Evolutionary conservation across 148 eudicot genomes (phyloP).

Genomic region (Talinum fruticosum): DNA sequence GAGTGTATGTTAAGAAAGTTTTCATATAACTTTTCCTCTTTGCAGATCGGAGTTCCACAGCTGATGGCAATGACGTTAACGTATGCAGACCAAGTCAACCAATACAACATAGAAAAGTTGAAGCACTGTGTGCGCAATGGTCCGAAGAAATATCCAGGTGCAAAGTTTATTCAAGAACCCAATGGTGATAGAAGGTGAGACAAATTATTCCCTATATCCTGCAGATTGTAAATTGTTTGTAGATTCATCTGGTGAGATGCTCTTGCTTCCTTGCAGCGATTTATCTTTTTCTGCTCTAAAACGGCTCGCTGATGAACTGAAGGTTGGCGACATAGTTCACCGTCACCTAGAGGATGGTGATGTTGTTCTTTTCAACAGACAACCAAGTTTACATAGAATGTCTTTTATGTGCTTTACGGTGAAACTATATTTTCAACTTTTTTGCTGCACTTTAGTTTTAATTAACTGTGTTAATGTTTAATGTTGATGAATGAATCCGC

Average conservation of each 20-base stretch:
- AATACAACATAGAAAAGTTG: conserved; percentile 86
- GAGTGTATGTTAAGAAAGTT: neutral
- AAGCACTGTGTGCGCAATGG: conserved; percentile 91
- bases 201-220: neutral
- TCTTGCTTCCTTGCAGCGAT: conserved; percentile 51
- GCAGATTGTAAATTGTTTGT: neutral
- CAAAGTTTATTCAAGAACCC: conserved; percentile 56
- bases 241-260: conserved; percentile 11
- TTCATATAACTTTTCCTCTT: neutral
- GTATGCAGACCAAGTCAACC: conserved; percentile 84
- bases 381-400: conserved; percentile 99
- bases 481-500: conserved; percentile 21
- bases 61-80: conserved; percentile 82
- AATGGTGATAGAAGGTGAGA: conserved; percentile 69
- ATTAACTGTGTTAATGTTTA: neutral
- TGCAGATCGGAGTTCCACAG: conserved; percentile 86
- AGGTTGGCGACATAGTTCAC: conserved; percentile 74
- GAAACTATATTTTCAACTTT: conserved; percentile 10
- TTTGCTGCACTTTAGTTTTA: neutral
- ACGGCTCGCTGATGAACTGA: conserved; percentile 80
- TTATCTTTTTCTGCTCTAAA: conserved; percentile 55
- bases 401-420: conserved; percentile 98
- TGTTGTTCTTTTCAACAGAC: conserved; percentile 88
- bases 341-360: conserved; percentile 98
- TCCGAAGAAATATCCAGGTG: conserved; percentile 88